phyloP scores from a whole-genome alignment of 768 basidiomycete species.

The Tulasnella sp. region DNA sequence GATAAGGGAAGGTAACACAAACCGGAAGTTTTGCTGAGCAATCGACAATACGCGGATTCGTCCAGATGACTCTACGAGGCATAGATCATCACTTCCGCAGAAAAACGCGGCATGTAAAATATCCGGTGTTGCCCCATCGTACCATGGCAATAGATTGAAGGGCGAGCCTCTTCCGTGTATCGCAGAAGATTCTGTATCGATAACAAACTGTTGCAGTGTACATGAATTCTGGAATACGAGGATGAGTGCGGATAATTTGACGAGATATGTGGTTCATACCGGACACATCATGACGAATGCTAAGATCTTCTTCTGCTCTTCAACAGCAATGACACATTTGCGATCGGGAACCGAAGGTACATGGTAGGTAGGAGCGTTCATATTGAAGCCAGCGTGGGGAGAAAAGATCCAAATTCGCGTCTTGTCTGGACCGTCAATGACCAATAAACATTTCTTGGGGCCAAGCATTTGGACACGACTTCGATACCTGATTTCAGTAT shows the following conservation, averaged over 20 bases:
- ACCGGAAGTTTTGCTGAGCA: too few relatives aligned
- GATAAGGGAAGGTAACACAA: too few relatives aligned
- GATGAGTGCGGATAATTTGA: not conserved
- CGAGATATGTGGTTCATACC: not conserved
- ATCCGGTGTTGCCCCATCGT: not conserved
- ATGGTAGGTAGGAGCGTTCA: too few relatives aligned
- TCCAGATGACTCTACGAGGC: slow-evolving; percentile 35
- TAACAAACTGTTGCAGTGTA: not conserved
- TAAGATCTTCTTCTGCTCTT: too few relatives aligned
- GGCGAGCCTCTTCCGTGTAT: not conserved
- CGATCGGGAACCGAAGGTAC: too few relatives aligned
- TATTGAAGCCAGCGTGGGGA: too few relatives aligned
- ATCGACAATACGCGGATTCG: slow-evolving; percentile 40
- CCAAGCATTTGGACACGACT: slow-evolving; percentile 31
- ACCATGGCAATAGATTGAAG: not conserved
- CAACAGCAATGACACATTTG: too few relatives aligned
- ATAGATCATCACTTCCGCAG: slow-evolving; percentile 39
- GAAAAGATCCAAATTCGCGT: not conserved
- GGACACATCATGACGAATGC: not conserved
- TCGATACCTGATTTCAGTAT: slow-evolving; percentile 13
- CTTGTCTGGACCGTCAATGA: slow-evolving; percentile 29
- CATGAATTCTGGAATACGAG: not conserved
- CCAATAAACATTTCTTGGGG: slow-evolving; percentile 30
- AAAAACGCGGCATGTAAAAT: slow-evolving; percentile 36
- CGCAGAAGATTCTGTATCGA: not conserved